A percentile compares a stretch with the other conserved stretches of the same genome.
These are phyloP conservation scores for Monilinia polystroma DNA, from an alignment of 2,329 filamentous ascomycete species.

Conservation along the genomic window DNA sequence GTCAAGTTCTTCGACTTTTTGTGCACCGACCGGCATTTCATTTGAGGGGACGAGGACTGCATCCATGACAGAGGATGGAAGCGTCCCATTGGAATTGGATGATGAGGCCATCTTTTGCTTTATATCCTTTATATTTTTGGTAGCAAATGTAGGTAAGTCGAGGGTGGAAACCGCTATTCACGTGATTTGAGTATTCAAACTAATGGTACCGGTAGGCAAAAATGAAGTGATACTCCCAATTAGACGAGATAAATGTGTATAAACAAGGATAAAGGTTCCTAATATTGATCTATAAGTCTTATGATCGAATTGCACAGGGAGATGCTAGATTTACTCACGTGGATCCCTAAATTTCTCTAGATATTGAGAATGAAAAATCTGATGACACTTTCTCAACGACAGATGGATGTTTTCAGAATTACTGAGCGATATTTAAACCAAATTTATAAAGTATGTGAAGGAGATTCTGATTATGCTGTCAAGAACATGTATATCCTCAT, in stretches of 20 bases:
- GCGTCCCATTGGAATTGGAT: constrained; percentile 35
- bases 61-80: constrained; percentile 65
- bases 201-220: not conserved
- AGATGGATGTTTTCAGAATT: not conserved
- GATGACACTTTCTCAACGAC: not conserved
- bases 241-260: not conserved
- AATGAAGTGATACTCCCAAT: not conserved
- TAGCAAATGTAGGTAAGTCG: not conserved
- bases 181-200: not conserved
- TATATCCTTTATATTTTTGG: not conserved
- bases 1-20: constrained; percentile 84
- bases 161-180: not conserved
- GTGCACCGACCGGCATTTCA: constrained; percentile 74
- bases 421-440: not conserved
- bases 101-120: constrained; percentile 17
- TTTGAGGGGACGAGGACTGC: constrained; percentile 85
- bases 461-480: not conserved
- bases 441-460: not conserved
- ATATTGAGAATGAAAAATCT: not conserved
- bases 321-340: not conserved
- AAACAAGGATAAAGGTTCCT: not conserved
- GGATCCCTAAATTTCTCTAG: not conserved
- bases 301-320: not conserved
- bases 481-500: not conserved
- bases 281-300: not conserved